Percentiles rank a stretch among this genome's conserved stretches.
phyloP scores from a whole-genome alignment of 2,329 filamentous ascomycete species.

The Fonsecaea multimorphosa region DNA sequence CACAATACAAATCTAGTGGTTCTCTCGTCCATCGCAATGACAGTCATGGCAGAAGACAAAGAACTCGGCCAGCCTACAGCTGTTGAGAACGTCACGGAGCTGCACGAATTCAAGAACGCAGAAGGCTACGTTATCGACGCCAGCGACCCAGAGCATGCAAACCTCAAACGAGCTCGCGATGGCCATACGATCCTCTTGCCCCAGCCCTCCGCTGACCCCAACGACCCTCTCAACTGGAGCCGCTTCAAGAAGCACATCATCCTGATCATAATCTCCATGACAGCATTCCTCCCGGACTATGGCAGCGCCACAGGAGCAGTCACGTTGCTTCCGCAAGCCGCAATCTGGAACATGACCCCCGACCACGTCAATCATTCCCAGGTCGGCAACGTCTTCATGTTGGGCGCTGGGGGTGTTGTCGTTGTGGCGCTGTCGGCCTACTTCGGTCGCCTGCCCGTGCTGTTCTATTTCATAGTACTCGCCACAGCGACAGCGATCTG shows the following conservation, averaged over 20 bases:
- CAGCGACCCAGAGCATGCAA: slow-evolving; percentile 39
- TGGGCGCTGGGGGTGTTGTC: slow-evolving; percentile 51
- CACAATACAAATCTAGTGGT: background rate
- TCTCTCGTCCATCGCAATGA: slow-evolving; percentile 6
- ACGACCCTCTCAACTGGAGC: slow-evolving; percentile 50
- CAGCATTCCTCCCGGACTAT: slow-evolving; percentile 52
- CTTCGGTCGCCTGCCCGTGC: slow-evolving; percentile 53
- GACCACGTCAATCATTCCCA: slow-evolving; percentile 50
- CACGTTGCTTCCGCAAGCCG: slow-evolving; percentile 49
- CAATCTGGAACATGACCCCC: slow-evolving; percentile 47
- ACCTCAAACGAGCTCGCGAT: slow-evolving; percentile 44
- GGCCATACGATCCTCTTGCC: slow-evolving; percentile 53
- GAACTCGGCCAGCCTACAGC: slow-evolving; percentile 22
- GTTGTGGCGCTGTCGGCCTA: slow-evolving; percentile 50
- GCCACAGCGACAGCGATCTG: slow-evolving; percentile 49
- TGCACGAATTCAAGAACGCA: slow-evolving; percentile 39
- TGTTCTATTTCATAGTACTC: slow-evolving; percentile 49
- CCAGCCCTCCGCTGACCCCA: slow-evolving; percentile 47
- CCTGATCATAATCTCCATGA: slow-evolving; percentile 48
- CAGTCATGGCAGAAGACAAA: slow-evolving; percentile 31
- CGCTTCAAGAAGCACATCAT: slow-evolving; percentile 45
- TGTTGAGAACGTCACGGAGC: slow-evolving; percentile 28
- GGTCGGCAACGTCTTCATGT: slow-evolving; percentile 53
- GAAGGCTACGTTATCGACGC: slow-evolving; percentile 46
- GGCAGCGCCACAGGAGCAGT: slow-evolving; percentile 51